Evolutionary conservation across 805 yeast genomes (phyloP).

Genomic region (Kuraishia piskuri): DNA sequence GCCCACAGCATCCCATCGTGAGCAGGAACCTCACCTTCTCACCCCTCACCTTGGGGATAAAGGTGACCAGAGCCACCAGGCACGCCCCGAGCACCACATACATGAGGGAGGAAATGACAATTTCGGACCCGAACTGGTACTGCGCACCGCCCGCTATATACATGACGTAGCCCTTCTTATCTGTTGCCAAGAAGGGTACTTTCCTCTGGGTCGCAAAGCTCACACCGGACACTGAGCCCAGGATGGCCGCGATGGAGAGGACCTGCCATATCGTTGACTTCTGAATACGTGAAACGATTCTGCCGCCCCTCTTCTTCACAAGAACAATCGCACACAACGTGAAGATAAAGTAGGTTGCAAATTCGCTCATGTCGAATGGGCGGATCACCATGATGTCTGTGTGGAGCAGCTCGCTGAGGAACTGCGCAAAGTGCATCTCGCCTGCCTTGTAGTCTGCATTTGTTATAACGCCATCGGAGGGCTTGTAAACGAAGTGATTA

Average conservation of each 20-base stretch:
- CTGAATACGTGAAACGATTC: slow-evolving; percentile 11
- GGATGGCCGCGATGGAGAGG: slow-evolving; percentile 23
- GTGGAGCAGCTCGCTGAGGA: slow-evolving; percentile 36
- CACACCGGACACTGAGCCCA: slow-evolving; percentile 50
- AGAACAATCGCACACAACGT: slow-evolving; percentile 37
- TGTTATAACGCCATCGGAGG: slow-evolving; percentile 12
- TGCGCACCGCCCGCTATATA: slow-evolving; percentile 55
- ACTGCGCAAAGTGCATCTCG: slow-evolving; percentile 43
- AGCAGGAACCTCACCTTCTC: slow-evolving; percentile 4
- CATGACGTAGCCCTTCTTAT: slow-evolving; percentile 39
- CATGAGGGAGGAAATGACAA: slow-evolving; percentile 39
- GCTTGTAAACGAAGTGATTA: slow-evolving; percentile 5
- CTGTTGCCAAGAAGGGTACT: slow-evolving; percentile 53
- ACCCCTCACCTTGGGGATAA: slow-evolving; percentile 19
- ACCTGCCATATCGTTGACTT: slow-evolving; percentile 3
- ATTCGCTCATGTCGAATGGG: slow-evolving; percentile 32
- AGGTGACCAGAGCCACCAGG: slow-evolving; percentile 30
- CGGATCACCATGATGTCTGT: slow-evolving; percentile 33
- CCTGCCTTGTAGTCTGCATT: slow-evolving; percentile 20
- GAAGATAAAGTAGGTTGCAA: slow-evolving; percentile 33
- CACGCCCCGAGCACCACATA: slow-evolving; percentile 38
- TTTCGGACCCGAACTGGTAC: slow-evolving; percentile 68
- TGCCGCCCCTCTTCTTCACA: slow-evolving; percentile 39
- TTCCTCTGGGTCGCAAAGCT: slow-evolving; percentile 53
- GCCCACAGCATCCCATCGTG: slow-evolving; percentile 18